phyloP scores from a whole-genome alignment of 2,329 filamentous ascomycete species.

The Cercospora citrullina region DNA sequence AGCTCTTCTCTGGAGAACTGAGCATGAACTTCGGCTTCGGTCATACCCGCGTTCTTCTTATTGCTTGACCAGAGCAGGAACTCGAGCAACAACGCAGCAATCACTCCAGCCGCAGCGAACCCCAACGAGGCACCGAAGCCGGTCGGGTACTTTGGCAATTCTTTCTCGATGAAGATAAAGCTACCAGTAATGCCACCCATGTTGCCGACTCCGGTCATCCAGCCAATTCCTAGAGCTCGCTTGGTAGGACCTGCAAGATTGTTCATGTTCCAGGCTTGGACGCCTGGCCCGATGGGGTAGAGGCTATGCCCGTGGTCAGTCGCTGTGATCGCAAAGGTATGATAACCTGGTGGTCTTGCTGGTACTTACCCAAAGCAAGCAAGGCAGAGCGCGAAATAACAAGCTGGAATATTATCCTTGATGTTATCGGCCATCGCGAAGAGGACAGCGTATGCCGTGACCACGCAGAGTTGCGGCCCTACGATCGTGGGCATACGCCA shows the following conservation, averaged over 20 bases:
- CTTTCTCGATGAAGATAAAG: slow-evolving; percentile 40
- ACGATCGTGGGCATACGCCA: slow-evolving; percentile 61
- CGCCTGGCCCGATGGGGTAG: slow-evolving; percentile 32
- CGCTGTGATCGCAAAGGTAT: neutral
- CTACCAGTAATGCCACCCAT: slow-evolving; percentile 46
- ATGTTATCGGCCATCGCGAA: slow-evolving; percentile 26
- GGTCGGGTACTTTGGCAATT: slow-evolving; percentile 39
- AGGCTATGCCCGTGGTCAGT: neutral
- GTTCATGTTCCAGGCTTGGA: slow-evolving; percentile 33
- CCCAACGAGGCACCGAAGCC: slow-evolving; percentile 33
- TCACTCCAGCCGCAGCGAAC: slow-evolving; percentile 3
- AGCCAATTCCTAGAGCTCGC: slow-evolving; percentile 43
- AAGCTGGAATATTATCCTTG: slow-evolving; percentile 46
- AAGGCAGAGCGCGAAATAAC: slow-evolving; percentile 33
- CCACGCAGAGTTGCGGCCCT: slow-evolving; percentile 22
- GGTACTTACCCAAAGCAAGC: slow-evolving; percentile 24
- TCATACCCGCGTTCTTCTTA: neutral
- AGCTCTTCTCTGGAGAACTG: neutral
- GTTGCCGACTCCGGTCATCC: slow-evolving; percentile 45
- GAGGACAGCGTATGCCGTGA: slow-evolving; percentile 29
- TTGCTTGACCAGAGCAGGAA: neutral
- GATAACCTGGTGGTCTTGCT: neutral
- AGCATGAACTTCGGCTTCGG: neutral
- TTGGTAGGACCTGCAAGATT: slow-evolving; percentile 39
- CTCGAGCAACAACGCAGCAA: neutral